Conservation (phyloP, 2,329 filamentous ascomycete genomes). For the Coniosporium tulheliwenetii region DNA sequence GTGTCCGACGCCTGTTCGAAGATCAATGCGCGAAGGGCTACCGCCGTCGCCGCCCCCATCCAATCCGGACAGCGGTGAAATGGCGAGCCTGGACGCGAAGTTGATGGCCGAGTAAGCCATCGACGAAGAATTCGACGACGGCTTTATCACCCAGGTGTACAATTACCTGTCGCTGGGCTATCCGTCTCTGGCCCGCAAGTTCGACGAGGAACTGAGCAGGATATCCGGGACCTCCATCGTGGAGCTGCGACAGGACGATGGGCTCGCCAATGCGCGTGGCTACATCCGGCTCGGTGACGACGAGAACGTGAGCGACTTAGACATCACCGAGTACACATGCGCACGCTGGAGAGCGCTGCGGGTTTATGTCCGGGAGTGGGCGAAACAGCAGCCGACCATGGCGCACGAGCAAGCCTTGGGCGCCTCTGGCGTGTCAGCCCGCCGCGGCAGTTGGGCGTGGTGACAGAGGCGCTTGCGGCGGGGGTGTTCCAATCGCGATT, state of each 20-base stretch:
- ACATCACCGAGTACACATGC: slow-evolving; percentile 32
- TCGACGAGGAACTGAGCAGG: slow-evolving; percentile 71
- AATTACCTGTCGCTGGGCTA: slow-evolving; percentile 93
- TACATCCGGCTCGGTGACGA: slow-evolving; percentile 47
- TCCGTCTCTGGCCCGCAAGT: slow-evolving; percentile 66
- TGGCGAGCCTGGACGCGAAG: slow-evolving; percentile 21
- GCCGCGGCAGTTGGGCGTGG: slow-evolving; percentile 32
- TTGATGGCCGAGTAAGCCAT: slow-evolving; percentile 31
- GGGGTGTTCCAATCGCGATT: background rate
- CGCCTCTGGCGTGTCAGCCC: slow-evolving; percentile 25
- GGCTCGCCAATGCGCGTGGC: slow-evolving; percentile 46
- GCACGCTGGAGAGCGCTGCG: slow-evolving; percentile 72
- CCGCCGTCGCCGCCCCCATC: slow-evolving; percentile 22
- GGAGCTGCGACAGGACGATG: slow-evolving; percentile 59
- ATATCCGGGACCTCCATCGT: slow-evolving; percentile 56
- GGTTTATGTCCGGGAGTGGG: slow-evolving; percentile 80
- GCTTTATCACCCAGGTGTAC: slow-evolving; percentile 88
- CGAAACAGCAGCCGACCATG: slow-evolving; percentile 66
- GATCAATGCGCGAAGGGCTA: slow-evolving; percentile 25
- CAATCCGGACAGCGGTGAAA: slow-evolving; percentile 8
- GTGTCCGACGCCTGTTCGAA: slow-evolving; percentile 30
- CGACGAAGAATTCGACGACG: slow-evolving; percentile 58
- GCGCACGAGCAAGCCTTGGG: slow-evolving; percentile 15
- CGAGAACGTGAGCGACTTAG: slow-evolving; percentile 21
- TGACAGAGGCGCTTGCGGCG: slow-evolving; percentile 13